Conservation (phyloP, 2,329 filamentous ascomycete genomes). For the Fusarium denticulatum region DNA sequence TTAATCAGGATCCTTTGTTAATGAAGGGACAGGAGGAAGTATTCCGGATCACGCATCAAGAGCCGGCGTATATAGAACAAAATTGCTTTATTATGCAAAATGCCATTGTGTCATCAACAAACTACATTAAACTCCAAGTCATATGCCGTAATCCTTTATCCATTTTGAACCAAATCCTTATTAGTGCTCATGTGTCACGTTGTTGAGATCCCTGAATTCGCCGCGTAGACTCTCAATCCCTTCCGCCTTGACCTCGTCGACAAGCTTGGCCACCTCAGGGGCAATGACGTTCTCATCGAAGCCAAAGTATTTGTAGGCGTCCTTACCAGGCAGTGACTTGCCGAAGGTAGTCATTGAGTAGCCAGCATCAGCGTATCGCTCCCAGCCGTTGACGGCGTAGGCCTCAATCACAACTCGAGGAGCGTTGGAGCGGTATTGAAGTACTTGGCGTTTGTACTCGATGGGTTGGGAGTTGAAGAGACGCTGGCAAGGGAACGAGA, state of each 20-base stretch:
- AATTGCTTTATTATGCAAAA: conserved; percentile 11
- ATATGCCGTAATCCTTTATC: neutral
- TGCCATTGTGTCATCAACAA: conserved; percentile 7
- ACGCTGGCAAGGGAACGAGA: conserved; percentile 58
- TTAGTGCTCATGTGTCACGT: conserved; percentile 37
- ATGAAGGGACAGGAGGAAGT: neutral
- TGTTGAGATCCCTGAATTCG: conserved; percentile 47
- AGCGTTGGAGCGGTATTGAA: conserved; percentile 54
- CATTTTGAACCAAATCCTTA: neutral
- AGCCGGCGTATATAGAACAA: neutral
- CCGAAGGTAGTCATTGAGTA: conserved; percentile 64
- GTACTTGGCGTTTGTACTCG: conserved; percentile 57
- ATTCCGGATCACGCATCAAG: neutral
- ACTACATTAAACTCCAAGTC: conserved; percentile 19
- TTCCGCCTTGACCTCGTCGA: conserved; percentile 43
- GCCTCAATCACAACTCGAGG: conserved; percentile 69
- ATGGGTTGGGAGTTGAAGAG: conserved; percentile 55
- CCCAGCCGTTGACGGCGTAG: conserved; percentile 67
- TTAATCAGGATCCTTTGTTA: neutral
- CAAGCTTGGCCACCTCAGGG: conserved; percentile 47
- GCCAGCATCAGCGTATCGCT: conserved; percentile 67
- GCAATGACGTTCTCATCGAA: conserved; percentile 59
- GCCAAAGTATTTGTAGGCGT: conserved; percentile 66
- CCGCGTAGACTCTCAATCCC: conserved; percentile 45
- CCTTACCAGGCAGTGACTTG: conserved; percentile 63